Percentiles rank a stretch among this genome's conserved stretches.
These are phyloP conservation scores for Ogataea populi-albae DNA, from an alignment of 805 yeast genomes.

Conservation along the genomic window DNA sequence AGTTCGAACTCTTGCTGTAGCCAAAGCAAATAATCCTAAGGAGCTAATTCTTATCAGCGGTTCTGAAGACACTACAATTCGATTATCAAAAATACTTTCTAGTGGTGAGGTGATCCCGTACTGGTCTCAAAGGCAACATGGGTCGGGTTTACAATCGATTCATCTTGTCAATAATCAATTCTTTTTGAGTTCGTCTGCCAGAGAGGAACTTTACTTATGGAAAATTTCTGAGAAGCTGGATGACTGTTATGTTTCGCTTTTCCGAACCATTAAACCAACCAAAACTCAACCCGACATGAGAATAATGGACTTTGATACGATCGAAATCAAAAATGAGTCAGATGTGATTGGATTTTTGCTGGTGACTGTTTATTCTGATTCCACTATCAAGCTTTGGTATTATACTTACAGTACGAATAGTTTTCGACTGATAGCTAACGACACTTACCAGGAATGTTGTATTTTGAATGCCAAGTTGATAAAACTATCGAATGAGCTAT, in stretches of 20 bases:
- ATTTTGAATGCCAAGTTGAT: conserved; percentile 59
- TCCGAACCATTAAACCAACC: conserved; percentile 52
- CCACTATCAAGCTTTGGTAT: conserved; percentile 65
- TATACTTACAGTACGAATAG: conserved; percentile 37
- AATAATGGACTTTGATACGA: conserved; percentile 77
- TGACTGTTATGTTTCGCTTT: conserved; percentile 40
- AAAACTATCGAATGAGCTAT: conserved; percentile 24
- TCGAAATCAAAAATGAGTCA: conserved; percentile 31
- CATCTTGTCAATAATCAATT: conserved; percentile 53
- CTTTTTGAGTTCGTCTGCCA: conserved; percentile 64
- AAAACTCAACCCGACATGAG: conserved; percentile 74
- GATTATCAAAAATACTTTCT: conserved; percentile 43
- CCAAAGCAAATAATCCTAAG: conserved; percentile 24
- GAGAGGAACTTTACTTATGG: conserved; percentile 90
- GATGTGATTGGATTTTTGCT: conserved; percentile 45
- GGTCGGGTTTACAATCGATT: conserved; percentile 82
- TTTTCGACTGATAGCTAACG: conserved; percentile 46
- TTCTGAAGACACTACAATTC: conserved; percentile 83
- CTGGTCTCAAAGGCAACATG: conserved; percentile 75
- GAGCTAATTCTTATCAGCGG: conserved; percentile 62
- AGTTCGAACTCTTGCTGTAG: conserved; percentile 67
- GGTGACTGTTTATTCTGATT: conserved; percentile 81
- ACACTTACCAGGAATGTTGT: conserved; percentile 72
- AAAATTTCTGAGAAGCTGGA: conserved; percentile 36
- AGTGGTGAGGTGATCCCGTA: conserved; percentile 45